Conservation (phyloP, 805 yeast species). For the Komagataella phaffii region DNA sequence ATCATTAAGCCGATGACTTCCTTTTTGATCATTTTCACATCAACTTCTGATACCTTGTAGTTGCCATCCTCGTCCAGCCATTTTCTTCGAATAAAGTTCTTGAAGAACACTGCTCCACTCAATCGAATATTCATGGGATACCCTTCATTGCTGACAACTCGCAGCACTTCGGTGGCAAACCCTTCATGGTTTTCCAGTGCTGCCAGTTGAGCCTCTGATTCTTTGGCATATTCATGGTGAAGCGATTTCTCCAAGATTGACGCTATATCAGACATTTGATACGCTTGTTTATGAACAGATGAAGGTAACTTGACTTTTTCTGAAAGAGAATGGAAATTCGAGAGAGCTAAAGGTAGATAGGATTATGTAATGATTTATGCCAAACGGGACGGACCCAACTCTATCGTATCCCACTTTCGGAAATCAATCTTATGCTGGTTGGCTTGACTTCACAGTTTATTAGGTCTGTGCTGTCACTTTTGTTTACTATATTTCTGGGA, state of each 20-base stretch:
- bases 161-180: constrained; percentile 63
- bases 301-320: not conserved
- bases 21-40: constrained; percentile 53
- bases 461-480: constrained; percentile 10
- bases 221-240: constrained; percentile 46
- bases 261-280: constrained; percentile 32
- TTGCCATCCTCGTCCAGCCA: constrained; percentile 90
- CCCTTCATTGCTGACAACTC: constrained; percentile 55
- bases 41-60: constrained; percentile 45
- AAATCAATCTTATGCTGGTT: constrained; percentile 16
- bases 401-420: constrained; percentile 19
- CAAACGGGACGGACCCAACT: constrained; percentile 18
- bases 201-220: constrained; percentile 53
- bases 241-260: constrained; percentile 49
- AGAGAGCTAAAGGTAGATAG: not conserved
- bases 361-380: constrained; percentile 21
- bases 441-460: constrained; percentile 16
- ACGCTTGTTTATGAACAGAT: not conserved
- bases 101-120: constrained; percentile 85
- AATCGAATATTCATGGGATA: constrained; percentile 47
- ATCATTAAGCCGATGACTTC: constrained; percentile 86
- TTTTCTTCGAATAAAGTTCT: constrained; percentile 68
- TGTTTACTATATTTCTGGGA: constrained; percentile 13
- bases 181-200: constrained; percentile 55
- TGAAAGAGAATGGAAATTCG: not conserved